Conservation (phyloP, 768 basidiomycete species). For the Rhizopogon vinicolor region DNA sequence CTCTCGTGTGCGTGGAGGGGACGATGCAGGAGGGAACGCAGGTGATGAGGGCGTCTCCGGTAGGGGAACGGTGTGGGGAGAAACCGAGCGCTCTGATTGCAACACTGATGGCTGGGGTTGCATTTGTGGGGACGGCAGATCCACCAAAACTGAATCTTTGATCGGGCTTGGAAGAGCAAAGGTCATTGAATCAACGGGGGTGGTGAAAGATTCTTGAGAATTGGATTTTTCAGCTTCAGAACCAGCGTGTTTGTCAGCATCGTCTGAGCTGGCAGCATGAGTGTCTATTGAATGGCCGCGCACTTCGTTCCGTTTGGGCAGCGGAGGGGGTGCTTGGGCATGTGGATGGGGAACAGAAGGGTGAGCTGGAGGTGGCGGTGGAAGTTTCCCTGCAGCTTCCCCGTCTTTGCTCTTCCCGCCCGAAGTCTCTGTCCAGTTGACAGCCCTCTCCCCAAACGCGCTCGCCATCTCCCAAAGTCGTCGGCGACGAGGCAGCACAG, state of each 20-base stretch:
- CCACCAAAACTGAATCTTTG: not conserved
- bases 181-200: conserved; percentile 18
- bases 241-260: conserved; percentile 1
- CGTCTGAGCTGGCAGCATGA: conserved; percentile 6
- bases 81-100: conserved; percentile 8
- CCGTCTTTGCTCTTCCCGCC: conserved; percentile 29
- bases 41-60: conserved; percentile 26
- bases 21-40: conserved; percentile 12
- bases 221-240: not conserved
- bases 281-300: conserved; percentile 19
- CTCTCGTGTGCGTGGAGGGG: conserved; percentile 30
- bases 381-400: conserved; percentile 9
- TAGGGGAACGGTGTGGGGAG: conserved; percentile 18
- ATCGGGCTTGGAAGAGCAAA: conserved; percentile 10
- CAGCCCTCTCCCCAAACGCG: conserved; percentile 54
- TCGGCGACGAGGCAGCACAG: conserved; percentile 57
- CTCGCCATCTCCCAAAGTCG: conserved; percentile 69
- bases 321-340: conserved; percentile 35
- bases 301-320: conserved; percentile 46
- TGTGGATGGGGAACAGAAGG: conserved; percentile 19
- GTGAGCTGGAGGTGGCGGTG: conserved; percentile 20
- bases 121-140: conserved; percentile 7
- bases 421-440: conserved; percentile 42
- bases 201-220: conserved; percentile 13
- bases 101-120: not conserved